Conservation (phyloP, 140 eudicot genomes). For the Senecio squalidus region DNA sequence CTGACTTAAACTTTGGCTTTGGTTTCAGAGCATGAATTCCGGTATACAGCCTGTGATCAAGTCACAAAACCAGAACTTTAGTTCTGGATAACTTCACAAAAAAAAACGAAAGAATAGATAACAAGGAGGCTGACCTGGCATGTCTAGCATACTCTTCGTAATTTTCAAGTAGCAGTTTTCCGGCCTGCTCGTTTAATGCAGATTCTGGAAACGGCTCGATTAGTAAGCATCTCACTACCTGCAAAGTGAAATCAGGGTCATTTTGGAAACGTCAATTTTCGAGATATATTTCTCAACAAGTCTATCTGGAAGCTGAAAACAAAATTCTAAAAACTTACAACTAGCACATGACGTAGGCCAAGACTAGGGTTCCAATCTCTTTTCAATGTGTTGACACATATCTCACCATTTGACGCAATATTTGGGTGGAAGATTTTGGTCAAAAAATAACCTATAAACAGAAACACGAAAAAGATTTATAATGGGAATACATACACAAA, state of each 20-base stretch:
- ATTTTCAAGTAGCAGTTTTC: constrained; percentile 87
- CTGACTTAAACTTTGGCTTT: constrained; percentile 65
- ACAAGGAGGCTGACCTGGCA: constrained; percentile 61
- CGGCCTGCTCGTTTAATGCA: constrained; percentile 92
- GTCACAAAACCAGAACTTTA: constrained; percentile 1
- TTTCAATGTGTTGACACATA: constrained; percentile 94
- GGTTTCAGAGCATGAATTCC: constrained; percentile 86
- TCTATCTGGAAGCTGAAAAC: constrained; percentile 1
- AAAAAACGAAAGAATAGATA: no score
- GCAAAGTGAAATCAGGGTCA: constrained; percentile 22
- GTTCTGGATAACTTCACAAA: no score
- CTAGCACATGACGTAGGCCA: constrained; percentile 88
- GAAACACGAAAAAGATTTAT: constrained; percentile 8
- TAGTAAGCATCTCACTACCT: constrained; percentile 85
- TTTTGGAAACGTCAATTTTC: neutral
- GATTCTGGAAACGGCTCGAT: constrained; percentile 98
- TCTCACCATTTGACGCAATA: constrained; percentile 80
- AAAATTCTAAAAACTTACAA: constrained; percentile 42
- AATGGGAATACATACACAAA: neutral
- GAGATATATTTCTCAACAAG: neutral
- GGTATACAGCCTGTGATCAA: constrained; percentile 66
- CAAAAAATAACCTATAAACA: constrained; percentile 64
- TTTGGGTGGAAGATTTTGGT: constrained; percentile 98
- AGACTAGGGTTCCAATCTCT: constrained; percentile 95
- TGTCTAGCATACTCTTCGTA: constrained; percentile 93